phyloP scores from a whole-genome alignment of 345 rosid genomes.

The Angophora floribunda region DNA sequence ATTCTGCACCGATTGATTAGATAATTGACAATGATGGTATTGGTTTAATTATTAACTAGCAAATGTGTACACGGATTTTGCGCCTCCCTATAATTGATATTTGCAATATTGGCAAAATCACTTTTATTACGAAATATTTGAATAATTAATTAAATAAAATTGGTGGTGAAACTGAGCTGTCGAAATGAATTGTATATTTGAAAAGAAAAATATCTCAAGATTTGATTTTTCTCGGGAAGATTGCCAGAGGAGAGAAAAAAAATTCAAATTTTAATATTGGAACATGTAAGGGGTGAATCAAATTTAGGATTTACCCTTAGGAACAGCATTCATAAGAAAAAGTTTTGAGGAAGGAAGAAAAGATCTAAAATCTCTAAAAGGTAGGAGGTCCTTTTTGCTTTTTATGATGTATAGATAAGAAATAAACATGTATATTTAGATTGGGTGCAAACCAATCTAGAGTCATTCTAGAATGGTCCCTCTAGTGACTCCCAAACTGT shows the following conservation, averaged over 20 bases:
- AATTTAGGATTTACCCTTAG: neutral
- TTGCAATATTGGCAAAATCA: neutral
- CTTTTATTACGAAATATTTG: neutral
- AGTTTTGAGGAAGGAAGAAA: neutral
- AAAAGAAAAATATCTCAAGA: neutral
- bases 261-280: neutral
- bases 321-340: neutral
- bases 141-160: neutral
- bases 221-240: neutral
- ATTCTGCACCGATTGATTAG: neutral
- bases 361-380: neutral
- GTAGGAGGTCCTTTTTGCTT: neutral
- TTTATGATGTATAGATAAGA: neutral
- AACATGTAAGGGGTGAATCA: neutral
- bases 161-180: neutral
- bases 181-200: neutral
- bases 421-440: neutral
- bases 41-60: neutral
- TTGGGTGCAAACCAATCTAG: neutral
- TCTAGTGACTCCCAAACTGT: neutral
- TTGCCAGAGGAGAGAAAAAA: neutral
- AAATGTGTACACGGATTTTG: neutral
- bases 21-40: neutral
- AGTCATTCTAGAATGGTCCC: neutral
- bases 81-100: neutral